Evolutionary conservation across 202 grass and related monocot genomes (phyloP), one percentile per base, ranked within the genome.

Genomic region (Bolboschoenoplectus hybrid): DNA sequence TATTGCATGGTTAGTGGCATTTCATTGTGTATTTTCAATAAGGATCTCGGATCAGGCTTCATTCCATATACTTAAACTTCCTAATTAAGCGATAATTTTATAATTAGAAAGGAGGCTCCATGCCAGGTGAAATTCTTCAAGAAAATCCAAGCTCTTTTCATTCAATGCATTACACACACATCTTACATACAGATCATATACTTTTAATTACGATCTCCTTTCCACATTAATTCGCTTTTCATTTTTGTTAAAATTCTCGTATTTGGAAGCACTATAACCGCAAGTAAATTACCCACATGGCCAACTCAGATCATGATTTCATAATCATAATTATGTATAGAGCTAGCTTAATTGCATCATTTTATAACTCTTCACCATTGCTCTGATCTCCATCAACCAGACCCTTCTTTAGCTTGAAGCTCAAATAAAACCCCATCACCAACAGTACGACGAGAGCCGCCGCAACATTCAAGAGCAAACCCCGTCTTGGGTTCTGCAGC

Each of bases 381-480:
- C 41, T 51, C 7, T n/a, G 19, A 52, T 52, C 36, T 41, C 67
- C 82, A 44, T 82, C 85, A 51, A 55, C 43, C 5, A 81, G 3
- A 3, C 73, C 87, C 56, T 79, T 87, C 78, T 14, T 81, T 32
- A 92, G 70, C 55, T 45, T 82, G 85, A 78, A 79, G 89, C 93
- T 92, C 70, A 89, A 70, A 74, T 95, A 92, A 39, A 79, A 55
- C 2, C 83, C 88, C 75, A 95, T 84, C 32, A 78, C 87, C 14
- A 91, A 13, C 68, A 95, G 87, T 16, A 92, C 85, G 32, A 85
- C 76, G 83, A 70, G 79, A 2, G 86, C 91, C 83, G 87, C 88
- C 0, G 83, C 89, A 82, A 91, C 85, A 86, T 95, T 95, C 85
- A 91, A 32, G 57, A 95, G 80, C 81, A 86, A 67, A 43, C 83